These are phyloP conservation scores for Rhizophagus clarus DNA, from an alignment of 192 early-diverging fungal species.

Conservation along the genomic window DNA sequence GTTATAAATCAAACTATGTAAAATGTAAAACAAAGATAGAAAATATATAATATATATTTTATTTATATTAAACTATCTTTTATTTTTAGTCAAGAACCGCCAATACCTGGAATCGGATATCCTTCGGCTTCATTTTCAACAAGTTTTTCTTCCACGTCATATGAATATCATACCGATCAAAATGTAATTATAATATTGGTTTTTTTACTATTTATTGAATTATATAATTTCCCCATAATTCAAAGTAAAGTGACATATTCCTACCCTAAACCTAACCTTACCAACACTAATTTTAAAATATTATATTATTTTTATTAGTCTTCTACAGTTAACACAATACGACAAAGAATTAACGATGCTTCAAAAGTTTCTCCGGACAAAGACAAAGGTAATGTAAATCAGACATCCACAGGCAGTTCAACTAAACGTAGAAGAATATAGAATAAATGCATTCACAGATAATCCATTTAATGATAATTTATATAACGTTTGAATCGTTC, in stretches of 20 bases:
- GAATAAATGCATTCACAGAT: too few species aligned
- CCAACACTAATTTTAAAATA: too few species aligned
- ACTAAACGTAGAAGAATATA: background rate
- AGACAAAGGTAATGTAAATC: background rate
- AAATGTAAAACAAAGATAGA: background rate
- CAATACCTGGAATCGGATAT: slow-evolving; percentile 30
- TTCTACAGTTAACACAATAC: slow-evolving; percentile 19
- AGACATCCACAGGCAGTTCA: background rate
- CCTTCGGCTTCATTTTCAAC: slow-evolving; percentile 5
- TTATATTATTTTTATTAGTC: background rate
- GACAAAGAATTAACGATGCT: slow-evolving; percentile 17
- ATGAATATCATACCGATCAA: background rate
- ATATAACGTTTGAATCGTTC: too few species aligned
- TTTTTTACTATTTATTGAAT: background rate
- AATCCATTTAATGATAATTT: too few species aligned
- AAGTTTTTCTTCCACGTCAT: background rate
- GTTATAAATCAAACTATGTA: too few species aligned
- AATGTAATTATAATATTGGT: background rate
- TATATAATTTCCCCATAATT: too few species aligned
- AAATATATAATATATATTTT: too few species aligned
- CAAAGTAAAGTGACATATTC: too few species aligned
- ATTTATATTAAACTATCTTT: background rate
- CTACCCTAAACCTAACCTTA: too few species aligned
- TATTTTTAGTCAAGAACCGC: slow-evolving; percentile 20
- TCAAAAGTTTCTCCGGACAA: background rate